These are phyloP conservation scores for Paecilomyces formosus DNA, from an alignment of 2,329 filamentous ascomycete genomes.

Conservation along the genomic window DNA sequence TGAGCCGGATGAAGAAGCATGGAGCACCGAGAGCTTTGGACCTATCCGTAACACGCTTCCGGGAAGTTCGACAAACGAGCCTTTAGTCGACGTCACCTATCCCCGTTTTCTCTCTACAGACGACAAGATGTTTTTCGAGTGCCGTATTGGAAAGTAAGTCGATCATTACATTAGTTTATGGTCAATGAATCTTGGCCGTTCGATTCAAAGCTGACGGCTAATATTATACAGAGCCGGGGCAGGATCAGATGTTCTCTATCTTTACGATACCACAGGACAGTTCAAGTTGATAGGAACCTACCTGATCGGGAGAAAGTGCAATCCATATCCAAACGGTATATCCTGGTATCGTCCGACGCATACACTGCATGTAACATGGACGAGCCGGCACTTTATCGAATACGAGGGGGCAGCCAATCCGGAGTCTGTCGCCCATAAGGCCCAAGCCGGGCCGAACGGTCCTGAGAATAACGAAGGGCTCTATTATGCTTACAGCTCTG, in stretches of 20 bases:
- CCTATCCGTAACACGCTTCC: neutral
- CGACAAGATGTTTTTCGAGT: neutral
- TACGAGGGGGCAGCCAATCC: conserved; percentile 39
- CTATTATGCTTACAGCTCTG: conserved; percentile 43
- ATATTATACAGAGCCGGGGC: neutral
- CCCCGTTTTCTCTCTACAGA: neutral
- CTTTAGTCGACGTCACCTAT: neutral
- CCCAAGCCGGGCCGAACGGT: conserved; percentile 37
- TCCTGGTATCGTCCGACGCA: conserved; percentile 17
- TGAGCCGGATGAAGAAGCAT: conserved; percentile 10
- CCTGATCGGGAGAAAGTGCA: conserved; percentile 12
- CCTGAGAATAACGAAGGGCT: conserved; percentile 45
- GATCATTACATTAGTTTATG: neutral
- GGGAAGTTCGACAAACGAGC: neutral
- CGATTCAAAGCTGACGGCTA: neutral
- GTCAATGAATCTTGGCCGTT: neutral
- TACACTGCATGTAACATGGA: conserved; percentile 41
- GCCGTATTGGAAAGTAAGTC: neutral
- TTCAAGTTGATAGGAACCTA: neutral
- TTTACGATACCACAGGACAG: neutral
- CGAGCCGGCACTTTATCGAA: conserved; percentile 43
- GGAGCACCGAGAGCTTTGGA: neutral
- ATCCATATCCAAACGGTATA: conserved; percentile 47
- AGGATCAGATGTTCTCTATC: neutral
- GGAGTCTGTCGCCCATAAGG: conserved; percentile 34